These are phyloP conservation scores for Sanghuangporus weigelae DNA, from an alignment of 1,284 basidiomycete species.

Conservation along the genomic window DNA sequence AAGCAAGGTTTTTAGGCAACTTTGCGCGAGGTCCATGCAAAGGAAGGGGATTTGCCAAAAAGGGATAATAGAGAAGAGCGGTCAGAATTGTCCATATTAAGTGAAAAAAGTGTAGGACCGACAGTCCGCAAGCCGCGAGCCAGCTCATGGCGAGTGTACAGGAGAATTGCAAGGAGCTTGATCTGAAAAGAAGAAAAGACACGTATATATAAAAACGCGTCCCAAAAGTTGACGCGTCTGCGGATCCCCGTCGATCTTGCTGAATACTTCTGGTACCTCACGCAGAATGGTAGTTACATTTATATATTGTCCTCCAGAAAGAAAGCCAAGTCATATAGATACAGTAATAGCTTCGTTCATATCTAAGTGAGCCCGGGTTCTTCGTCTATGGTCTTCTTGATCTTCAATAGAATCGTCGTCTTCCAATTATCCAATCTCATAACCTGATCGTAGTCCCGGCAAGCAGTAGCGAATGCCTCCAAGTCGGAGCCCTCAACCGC, in stretches of 20 bases:
- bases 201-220: background rate
- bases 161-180: background rate
- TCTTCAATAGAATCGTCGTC: conserved; percentile 80
- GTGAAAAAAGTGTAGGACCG: conserved; percentile 34
- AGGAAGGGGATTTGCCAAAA: conserved; percentile 36
- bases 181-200: background rate
- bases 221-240: background rate
- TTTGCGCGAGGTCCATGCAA: conserved; percentile 46
- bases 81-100: conserved; percentile 36
- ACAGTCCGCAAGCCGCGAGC: conserved; percentile 5
- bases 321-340: background rate
- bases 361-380: conserved; percentile 44
- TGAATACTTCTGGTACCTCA: background rate
- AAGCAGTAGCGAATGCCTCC: conserved; percentile 74
- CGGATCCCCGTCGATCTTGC: no score
- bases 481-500: conserved; percentile 77
- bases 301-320: background rate
- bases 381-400: conserved; percentile 76
- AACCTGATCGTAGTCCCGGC: conserved; percentile 84
- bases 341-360: background rate
- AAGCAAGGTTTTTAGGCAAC: conserved; percentile 57
- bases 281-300: background rate
- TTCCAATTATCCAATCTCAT: conserved; percentile 94
- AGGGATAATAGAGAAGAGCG: conserved; percentile 35
- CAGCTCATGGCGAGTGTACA: conserved; percentile 7